These are phyloP conservation scores for Ogataea hybrid DNA, from an alignment of 1,139 yeast species.

Conservation along the genomic window DNA sequence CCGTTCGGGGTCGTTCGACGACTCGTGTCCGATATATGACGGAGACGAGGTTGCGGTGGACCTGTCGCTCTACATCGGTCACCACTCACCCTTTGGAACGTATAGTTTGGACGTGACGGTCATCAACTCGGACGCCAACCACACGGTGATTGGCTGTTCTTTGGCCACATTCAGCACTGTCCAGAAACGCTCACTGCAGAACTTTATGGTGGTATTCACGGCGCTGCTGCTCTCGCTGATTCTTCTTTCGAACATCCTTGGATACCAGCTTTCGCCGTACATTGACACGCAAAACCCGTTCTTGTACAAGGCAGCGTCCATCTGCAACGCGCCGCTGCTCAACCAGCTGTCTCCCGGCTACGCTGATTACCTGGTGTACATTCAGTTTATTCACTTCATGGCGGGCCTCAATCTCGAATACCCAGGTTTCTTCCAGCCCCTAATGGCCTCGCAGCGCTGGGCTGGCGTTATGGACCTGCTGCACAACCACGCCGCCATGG, in stretches of 20 bases:
- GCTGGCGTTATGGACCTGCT: constrained; percentile 33
- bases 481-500: constrained; percentile 36
- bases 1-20: background rate
- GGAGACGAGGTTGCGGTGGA: constrained; percentile 30
- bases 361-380: constrained; percentile 46
- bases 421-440: constrained; percentile 66
- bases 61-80: constrained; percentile 39
- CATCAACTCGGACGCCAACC: constrained; percentile 27
- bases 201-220: constrained; percentile 42
- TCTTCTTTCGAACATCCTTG: constrained; percentile 41
- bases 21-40: constrained; percentile 36
- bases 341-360: constrained; percentile 57
- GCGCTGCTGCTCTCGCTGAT: constrained; percentile 44
- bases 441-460: constrained; percentile 43
- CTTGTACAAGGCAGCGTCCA: constrained; percentile 55
- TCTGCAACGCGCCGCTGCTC: constrained; percentile 56
- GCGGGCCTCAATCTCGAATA: constrained; percentile 55
- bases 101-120: constrained; percentile 41
- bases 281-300: constrained; percentile 63
- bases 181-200: constrained; percentile 39
- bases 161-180: constrained; percentile 50
- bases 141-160: constrained; percentile 45
- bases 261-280: constrained; percentile 47
- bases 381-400: constrained; percentile 58
- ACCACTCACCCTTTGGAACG: constrained; percentile 42